Evolutionary conservation across 768 basidiomycete genomes (phyloP).

Genomic region (Plicaturopsis crispa): DNA sequence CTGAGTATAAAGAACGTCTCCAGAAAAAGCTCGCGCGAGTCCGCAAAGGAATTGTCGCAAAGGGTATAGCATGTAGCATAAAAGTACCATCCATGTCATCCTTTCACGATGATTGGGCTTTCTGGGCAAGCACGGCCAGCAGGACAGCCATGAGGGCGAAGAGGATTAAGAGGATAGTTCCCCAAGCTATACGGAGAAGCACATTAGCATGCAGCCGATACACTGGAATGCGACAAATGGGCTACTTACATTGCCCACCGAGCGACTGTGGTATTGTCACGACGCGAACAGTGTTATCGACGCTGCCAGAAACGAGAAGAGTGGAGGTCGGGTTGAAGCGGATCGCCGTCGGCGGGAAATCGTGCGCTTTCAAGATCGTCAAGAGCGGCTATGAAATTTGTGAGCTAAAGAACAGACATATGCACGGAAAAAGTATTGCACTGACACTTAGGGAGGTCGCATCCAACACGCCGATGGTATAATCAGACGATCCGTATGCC

Average conservation of each 20-base stretch:
- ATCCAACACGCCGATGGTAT: conserved; percentile 80
- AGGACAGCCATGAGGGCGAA: conserved; percentile 35
- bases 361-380: conserved; percentile 88
- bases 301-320: conserved; percentile 83
- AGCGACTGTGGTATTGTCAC: conserved; percentile 60
- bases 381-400: conserved; percentile 59
- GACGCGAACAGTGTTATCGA: conserved; percentile 81
- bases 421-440: neutral
- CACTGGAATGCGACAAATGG: conserved; percentile 20
- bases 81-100: too few relatives aligned
- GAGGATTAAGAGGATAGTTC: conserved; percentile 28
- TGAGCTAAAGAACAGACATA: conserved; percentile 2
- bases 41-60: too few relatives aligned
- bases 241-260: conserved; percentile 45
- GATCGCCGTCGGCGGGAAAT: conserved; percentile 86
- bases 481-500: conserved; percentile 83
- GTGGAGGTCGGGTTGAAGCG: conserved; percentile 79
- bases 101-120: too few relatives aligned
- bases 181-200: conserved; percentile 26
- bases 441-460: conserved; percentile 69
- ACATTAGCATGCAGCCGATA: conserved; percentile 15
- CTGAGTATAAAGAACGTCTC: too few relatives aligned
- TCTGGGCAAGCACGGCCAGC: conserved; percentile 32
- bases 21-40: too few relatives aligned
- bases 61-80: too few relatives aligned